Evolutionary conservation across 2,329 filamentous ascomycete genomes (phyloP).

Genomic region (Albifimbria verrucaria): DNA sequence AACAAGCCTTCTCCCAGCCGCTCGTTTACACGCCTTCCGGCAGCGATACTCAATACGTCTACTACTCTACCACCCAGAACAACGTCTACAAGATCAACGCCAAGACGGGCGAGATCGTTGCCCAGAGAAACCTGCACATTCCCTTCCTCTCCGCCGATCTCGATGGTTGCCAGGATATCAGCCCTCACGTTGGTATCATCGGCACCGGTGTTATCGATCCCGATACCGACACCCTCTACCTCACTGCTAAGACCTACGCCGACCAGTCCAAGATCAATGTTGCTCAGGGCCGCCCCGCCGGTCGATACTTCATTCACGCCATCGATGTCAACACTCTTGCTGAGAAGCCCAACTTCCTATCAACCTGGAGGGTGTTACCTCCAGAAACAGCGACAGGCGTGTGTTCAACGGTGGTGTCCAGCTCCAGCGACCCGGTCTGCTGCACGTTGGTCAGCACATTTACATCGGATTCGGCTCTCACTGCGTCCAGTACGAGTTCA

Average conservation of each 20-base stretch:
- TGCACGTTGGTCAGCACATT: slow-evolving; percentile 41
- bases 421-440: slow-evolving; percentile 47
- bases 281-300: slow-evolving; percentile 29
- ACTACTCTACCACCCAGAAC: slow-evolving; percentile 55
- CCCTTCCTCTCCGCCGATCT: slow-evolving; percentile 48
- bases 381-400: slow-evolving; percentile 43
- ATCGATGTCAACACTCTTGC: slow-evolving; percentile 34
- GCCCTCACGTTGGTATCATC: slow-evolving; percentile 42
- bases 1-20: slow-evolving; percentile 52
- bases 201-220: slow-evolving; percentile 45
- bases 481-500: slow-evolving; percentile 55
- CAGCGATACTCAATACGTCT: slow-evolving; percentile 48
- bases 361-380: slow-evolving; percentile 40
- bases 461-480: slow-evolving; percentile 54
- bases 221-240: slow-evolving; percentile 39
- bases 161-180: slow-evolving; percentile 45
- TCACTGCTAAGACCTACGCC: slow-evolving; percentile 40
- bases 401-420: slow-evolving; percentile 51
- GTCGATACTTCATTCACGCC: slow-evolving; percentile 34
- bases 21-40: slow-evolving; percentile 45
- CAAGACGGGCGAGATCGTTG: slow-evolving; percentile 49
- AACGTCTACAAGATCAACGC: slow-evolving; percentile 55
- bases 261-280: slow-evolving; percentile 24
- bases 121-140: slow-evolving; percentile 42
- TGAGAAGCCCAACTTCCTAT: slow-evolving; percentile 41